These are phyloP conservation scores for Pseudohalonectria lignicola DNA, from an alignment of 2,329 filamentous ascomycete species.

Conservation along the genomic window DNA sequence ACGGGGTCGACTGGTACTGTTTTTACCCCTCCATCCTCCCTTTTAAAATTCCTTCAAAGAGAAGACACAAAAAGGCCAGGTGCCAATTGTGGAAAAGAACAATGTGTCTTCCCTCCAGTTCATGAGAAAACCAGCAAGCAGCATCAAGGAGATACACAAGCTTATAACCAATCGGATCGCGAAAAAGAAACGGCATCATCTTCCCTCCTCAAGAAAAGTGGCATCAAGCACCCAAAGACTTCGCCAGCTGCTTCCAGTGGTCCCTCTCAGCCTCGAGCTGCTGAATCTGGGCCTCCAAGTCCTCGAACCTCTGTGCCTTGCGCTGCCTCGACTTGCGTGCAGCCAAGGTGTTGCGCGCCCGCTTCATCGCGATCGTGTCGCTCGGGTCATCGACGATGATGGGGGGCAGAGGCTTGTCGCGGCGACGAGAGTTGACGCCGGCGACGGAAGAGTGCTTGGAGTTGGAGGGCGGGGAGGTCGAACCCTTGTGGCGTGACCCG, in stretches of 20 bases:
- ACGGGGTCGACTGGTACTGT: neutral
- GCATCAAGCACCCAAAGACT: neutral
- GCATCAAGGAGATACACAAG: no score
- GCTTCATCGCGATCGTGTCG: constrained; percentile 78
- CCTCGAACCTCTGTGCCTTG: constrained; percentile 67
- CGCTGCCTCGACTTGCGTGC: constrained; percentile 87
- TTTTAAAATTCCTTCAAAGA: neutral
- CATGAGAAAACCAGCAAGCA: no score
- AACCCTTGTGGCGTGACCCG: constrained; percentile 33
- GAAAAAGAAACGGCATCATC: neutral
- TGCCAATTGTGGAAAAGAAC: neutral
- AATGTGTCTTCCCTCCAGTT: neutral
- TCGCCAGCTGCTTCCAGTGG: constrained; percentile 50
- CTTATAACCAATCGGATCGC: neutral
- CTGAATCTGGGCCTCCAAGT: constrained; percentile 62
- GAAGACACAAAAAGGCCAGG: neutral
- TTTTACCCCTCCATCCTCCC: neutral
- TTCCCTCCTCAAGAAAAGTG: constrained; percentile 16
- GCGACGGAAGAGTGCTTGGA: constrained; percentile 56
- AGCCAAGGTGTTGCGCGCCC: constrained; percentile 84
- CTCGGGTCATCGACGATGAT: constrained; percentile 64
- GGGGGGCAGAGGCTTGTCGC: constrained; percentile 69
- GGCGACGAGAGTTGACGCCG: constrained; percentile 63
- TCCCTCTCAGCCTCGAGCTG: constrained; percentile 39
- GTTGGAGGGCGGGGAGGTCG: constrained; percentile 15